Base-by-base conservation (phyloP, 345 rosid genomes). In the Moricandia arvensis region DNA sequence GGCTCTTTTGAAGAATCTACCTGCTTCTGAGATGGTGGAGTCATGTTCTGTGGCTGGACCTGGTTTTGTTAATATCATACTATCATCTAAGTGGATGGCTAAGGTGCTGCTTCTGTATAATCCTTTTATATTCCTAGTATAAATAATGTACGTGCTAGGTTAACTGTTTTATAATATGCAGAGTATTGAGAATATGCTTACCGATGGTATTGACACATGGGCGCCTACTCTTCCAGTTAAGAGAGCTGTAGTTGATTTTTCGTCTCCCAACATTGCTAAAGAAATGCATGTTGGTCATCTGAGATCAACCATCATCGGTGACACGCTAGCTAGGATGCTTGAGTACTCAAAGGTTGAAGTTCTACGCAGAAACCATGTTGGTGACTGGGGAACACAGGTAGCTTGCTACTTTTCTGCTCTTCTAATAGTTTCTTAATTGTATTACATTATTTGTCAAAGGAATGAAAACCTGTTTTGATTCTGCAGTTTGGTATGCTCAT, bases 341-440 rank as follows among this genome's bases (percentile, higher is more conserved):
- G 97, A 95, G 75, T 95, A 78, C 83, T 92, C 99, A 6, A 85
- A 90, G 4, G 96, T 89, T 75, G 90, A 90, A 51, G 99, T 95
- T 75, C 93, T 95, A 45, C 91, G 99, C 17, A 84, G 98, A 66
- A 94, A 94, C 83, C 98, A 94, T 87, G 98, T 94, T 82, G 98
- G 98, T 75, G 99, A 95, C 63, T 95, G 99, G 99, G 99, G 99
- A 53, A 95, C 99, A 70, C 99, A 95, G 96, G 98, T 94, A 75
- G 38, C 37, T 76, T 18, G 4, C 62, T 51, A 43, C 49, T 79
- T 21, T 61, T 24, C 51, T 59, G 31, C 59, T 68, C 58, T 62
- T 68, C 35, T 12, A 73, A 73, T 43, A n/a, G 9, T 45, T 54
- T 31, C 1, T 41, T 57, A 57, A 30, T 47, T 72, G 55, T 34